Conservation (phyloP, 805 yeast species). For the Nadsonia fulvescens region DNA sequence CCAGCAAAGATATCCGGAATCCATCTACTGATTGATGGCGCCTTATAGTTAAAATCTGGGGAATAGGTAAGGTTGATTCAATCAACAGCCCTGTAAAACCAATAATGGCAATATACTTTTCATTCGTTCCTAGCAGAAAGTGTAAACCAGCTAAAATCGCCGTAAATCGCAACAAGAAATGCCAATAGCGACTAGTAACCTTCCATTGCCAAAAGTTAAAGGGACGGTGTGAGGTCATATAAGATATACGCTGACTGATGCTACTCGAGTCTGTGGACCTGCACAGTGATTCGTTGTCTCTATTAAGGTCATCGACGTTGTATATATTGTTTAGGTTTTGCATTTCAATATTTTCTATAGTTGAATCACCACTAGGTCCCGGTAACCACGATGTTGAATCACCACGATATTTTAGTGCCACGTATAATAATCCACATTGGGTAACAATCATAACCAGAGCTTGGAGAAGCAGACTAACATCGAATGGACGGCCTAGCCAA, state of each 20-base stretch:
- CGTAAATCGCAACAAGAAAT: slow-evolving; percentile 33
- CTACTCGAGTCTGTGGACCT: no score
- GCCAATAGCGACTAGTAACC: slow-evolving; percentile 39
- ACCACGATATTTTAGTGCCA: slow-evolving; percentile 31
- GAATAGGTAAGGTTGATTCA: slow-evolving; percentile 20
- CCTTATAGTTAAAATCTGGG: slow-evolving; percentile 55
- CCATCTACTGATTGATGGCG: slow-evolving; percentile 66
- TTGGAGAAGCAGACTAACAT: slow-evolving; percentile 59
- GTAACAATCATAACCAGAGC: slow-evolving; percentile 71
- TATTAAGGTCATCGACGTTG: no score
- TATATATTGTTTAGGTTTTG: slow-evolving; percentile 1
- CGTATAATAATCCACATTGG: slow-evolving; percentile 45
- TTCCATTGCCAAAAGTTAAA: slow-evolving; percentile 79
- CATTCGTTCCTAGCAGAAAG: slow-evolving; percentile 19
- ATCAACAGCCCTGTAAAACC: slow-evolving; percentile 52
- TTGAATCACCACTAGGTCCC: no score
- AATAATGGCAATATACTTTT: slow-evolving; percentile 29
- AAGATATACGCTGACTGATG: no score
- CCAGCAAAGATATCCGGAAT: slow-evolving; percentile 52
- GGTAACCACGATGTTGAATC: no score
- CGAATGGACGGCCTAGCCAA: slow-evolving; percentile 67
- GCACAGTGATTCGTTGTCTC: no score
- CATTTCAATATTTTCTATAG: no score
- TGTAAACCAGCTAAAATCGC: slow-evolving; percentile 25
- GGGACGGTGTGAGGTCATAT: no score